These are phyloP conservation scores for Pyrenophora seminiperda DNA, from an alignment of 2,329 filamentous ascomycete genomes.

Conservation along the genomic window DNA sequence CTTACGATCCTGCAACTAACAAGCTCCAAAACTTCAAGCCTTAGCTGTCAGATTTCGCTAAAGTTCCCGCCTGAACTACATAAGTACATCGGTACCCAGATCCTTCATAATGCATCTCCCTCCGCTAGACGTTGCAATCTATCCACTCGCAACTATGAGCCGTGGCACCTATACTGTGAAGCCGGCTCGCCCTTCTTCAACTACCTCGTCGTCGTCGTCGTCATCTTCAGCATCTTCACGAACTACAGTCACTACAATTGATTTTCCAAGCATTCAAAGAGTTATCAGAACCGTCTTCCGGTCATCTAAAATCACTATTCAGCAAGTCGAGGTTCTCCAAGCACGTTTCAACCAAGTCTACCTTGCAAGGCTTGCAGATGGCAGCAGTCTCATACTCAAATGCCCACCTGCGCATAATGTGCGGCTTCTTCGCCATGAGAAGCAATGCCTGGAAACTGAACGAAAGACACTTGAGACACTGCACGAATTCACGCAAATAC, in stretches of 20 bases:
- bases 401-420: slow-evolving; percentile 47
- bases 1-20: slow-evolving; percentile 25
- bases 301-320: slow-evolving; percentile 39
- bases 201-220: slow-evolving; percentile 34
- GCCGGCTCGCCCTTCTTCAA: slow-evolving; percentile 30
- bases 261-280: slow-evolving; percentile 44
- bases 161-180: slow-evolving; percentile 34
- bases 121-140: slow-evolving; percentile 42
- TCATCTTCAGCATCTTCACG: slow-evolving; percentile 34
- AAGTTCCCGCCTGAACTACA: slow-evolving; percentile 18
- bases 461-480: slow-evolving; percentile 47
- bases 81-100: slow-evolving; percentile 11
- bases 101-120: slow-evolving; percentile 46
- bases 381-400: slow-evolving; percentile 49
- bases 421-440: slow-evolving; percentile 52
- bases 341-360: slow-evolving; percentile 50
- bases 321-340: slow-evolving; percentile 43
- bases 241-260: slow-evolving; percentile 26
- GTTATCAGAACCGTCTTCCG: slow-evolving; percentile 40
- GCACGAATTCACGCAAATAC: slow-evolving; percentile 42
- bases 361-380: slow-evolving; percentile 48
- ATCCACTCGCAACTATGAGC: slow-evolving; percentile 44
- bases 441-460: slow-evolving; percentile 49
- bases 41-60: slow-evolving; percentile 24
- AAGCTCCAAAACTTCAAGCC: slow-evolving; percentile 13